Percentiles rank a stretch among this genome's conserved stretches.
Evolutionary conservation across 768 basidiomycete species (phyloP).

Genomic region (Kondoa malvinella): DNA sequence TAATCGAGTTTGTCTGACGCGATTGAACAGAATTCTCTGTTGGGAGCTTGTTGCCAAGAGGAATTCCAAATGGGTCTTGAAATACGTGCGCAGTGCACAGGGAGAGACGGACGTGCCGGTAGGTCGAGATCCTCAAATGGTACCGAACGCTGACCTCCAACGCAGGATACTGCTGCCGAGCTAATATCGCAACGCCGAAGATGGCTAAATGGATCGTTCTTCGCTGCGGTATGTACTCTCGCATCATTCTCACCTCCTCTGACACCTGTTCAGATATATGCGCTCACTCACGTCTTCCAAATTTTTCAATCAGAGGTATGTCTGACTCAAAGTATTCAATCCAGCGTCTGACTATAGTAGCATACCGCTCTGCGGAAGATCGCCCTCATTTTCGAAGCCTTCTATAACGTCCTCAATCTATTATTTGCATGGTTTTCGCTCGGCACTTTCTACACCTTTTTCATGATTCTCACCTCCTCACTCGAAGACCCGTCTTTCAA

Average conservation of each 20-base stretch:
- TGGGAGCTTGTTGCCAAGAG: slow-evolving; percentile 79
- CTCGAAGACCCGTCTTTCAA: slow-evolving; percentile 42
- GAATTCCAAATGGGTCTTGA: slow-evolving; percentile 43
- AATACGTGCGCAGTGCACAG: slow-evolving; percentile 78
- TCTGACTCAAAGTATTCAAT: background rate
- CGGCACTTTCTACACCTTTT: slow-evolving; percentile 64
- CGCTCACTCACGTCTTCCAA: slow-evolving; percentile 70
- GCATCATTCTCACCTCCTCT: background rate
- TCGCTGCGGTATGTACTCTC: slow-evolving; percentile 49
- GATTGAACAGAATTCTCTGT: slow-evolving; percentile 47
- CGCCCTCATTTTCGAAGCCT: slow-evolving; percentile 56
- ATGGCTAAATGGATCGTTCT: slow-evolving; percentile 61
- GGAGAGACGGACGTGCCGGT: slow-evolving; percentile 84
- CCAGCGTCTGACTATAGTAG: background rate
- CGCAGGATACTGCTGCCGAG: slow-evolving; percentile 60
- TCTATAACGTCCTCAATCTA: slow-evolving; percentile 73
- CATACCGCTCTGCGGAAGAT: slow-evolving; percentile 63
- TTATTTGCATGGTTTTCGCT: slow-evolving; percentile 87
- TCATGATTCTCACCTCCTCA: slow-evolving; percentile 59
- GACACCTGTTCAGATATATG: slow-evolving; percentile 38
- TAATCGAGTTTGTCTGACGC: slow-evolving; percentile 20
- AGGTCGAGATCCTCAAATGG: background rate
- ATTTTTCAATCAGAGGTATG: slow-evolving; percentile 48
- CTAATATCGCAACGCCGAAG: slow-evolving; percentile 66
- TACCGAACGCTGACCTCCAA: too few species aligned